Base-by-base conservation (phyloP, 106 monocot genomes). In the Dactylorhiza incarnata region DNA sequence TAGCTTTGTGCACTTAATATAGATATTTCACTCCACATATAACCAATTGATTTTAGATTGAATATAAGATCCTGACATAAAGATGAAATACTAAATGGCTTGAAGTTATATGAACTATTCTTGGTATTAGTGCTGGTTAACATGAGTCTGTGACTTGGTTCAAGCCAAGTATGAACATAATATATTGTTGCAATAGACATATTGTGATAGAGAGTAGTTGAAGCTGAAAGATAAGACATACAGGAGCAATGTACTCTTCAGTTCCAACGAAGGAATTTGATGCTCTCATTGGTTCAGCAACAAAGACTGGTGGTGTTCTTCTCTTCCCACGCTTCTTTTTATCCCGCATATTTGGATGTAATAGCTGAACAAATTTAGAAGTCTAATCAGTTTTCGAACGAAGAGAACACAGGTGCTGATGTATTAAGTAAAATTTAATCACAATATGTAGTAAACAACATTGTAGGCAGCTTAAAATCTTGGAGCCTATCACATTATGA, bases 261-360 rank as follows among this genome's bases (percentile, higher is more conserved):
- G 97, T 97, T 61, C 97, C 97, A 79, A 97, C 97, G 82, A 97
- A 97, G 15, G 97, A 97, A 84, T 97, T 97, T 75, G 97, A 97
- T 61, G 97, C 97, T 77, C 97, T 84, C 83, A 91, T 88, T 83
- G 97, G 97, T 81, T 97, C 97, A 19, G 97, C 97, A 55, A 97
- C 48, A 75, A 97, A 94, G 74, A 97, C 61, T 51, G 97, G 97
- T 70, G 84, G 76, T 15, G 45, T 61, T 72, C 84, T 84, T 56
- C 73, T 70, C 79, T 81, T 94, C 49, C 76, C 63, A 74, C 74
- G 72, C 73, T 88, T 93, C 73, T 86, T 97, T 76, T 84, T 83
- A 47, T 85, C 84, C 6, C 52, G 70, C 6, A 48, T 12, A 46
- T 75, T 74, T 59, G 94, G 87, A 83, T 94, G 61, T 77, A 97